A percentile compares a stretch with the other conserved stretches of the same genome.
phyloP scores from a whole-genome alignment of 495 filamentous ascomycete genomes.

The Endocarpon pusillum region DNA sequence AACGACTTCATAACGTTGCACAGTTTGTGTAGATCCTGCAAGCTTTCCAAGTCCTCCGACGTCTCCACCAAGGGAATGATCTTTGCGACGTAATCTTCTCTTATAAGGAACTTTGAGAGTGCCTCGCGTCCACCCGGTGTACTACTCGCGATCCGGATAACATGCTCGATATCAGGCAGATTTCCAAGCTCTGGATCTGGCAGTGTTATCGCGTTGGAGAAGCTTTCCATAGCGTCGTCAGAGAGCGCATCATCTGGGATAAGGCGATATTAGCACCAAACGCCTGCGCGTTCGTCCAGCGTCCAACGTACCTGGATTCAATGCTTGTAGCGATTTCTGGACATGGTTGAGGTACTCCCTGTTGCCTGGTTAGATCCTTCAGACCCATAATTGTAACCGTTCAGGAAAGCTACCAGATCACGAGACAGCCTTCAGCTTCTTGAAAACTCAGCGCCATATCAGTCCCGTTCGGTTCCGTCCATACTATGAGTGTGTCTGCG shows the following conservation, averaged over 20 bases:
- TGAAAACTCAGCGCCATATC: slow-evolving; percentile 99
- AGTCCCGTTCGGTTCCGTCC: slow-evolving; percentile 74
- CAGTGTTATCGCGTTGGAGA: slow-evolving; percentile 48
- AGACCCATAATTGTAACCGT: slow-evolving; percentile 2
- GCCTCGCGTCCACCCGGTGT: slow-evolving; percentile 67
- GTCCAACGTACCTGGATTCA: slow-evolving; percentile 36
- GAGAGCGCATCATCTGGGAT: slow-evolving; percentile 69
- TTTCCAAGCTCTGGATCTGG: slow-evolving; percentile 64
- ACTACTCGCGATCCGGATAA: slow-evolving; percentile 58
- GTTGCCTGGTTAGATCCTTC: slow-evolving; percentile 1
- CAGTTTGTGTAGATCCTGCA: slow-evolving; percentile 69
- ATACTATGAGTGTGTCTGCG: slow-evolving; percentile 89
- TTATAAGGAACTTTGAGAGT: slow-evolving; percentile 73
- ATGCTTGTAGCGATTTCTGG: slow-evolving; percentile 48
- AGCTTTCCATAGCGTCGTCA: slow-evolving; percentile 62
- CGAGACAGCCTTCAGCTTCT: slow-evolving; percentile 83
- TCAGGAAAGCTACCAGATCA: slow-evolving; percentile 60
- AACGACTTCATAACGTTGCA: slow-evolving; percentile 98
- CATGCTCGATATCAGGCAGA: slow-evolving; percentile 63
- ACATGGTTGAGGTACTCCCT: slow-evolving; percentile 86
- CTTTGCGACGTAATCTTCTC: slow-evolving; percentile 73
- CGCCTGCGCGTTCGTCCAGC: too few species aligned
- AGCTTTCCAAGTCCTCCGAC: slow-evolving; percentile 81
- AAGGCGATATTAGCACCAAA: slow-evolving; percentile 3
- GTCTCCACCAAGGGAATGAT: slow-evolving; percentile 67